Evolutionary conservation across 345 rosid species (phyloP).

Genomic region (Durio zibethinus): DNA sequence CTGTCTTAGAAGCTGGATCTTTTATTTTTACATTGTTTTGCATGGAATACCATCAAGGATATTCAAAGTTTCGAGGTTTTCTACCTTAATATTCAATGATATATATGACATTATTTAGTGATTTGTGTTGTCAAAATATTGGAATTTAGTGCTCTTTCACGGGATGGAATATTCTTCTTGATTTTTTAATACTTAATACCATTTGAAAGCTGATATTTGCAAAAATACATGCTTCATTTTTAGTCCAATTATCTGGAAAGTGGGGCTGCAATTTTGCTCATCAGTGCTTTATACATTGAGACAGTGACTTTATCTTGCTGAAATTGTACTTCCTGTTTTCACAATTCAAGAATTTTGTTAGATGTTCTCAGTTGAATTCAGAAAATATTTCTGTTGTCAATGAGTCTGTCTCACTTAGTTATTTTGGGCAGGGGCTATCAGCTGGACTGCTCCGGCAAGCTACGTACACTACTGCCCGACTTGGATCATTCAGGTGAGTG

Average conservation of each 20-base stretch:
- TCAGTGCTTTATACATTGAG: neutral
- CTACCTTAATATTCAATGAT: neutral
- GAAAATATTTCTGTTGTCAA: neutral
- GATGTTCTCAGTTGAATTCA: neutral
- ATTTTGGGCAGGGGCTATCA: constrained; percentile 68
- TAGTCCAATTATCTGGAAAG: neutral
- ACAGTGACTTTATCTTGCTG: neutral
- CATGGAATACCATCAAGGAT: neutral
- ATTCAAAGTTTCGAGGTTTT: neutral
- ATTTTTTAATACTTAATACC: neutral
- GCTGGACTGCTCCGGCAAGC: constrained; percentile 98
- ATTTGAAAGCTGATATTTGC: neutral
- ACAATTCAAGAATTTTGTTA: neutral
- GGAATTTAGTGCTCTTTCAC: constrained; percentile 5
- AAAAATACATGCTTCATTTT: neutral
- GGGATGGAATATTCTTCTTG: neutral
- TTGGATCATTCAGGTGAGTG: constrained; percentile 90
- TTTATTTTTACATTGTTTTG: neutral
- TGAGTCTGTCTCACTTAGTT: constrained; percentile 1
- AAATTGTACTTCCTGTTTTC: neutral
- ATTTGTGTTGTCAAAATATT: neutral
- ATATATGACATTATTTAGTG: neutral
- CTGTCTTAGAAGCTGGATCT: neutral
- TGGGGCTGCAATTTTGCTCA: too few species aligned
- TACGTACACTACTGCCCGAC: constrained; percentile 95